These are phyloP conservation scores for Diaporthe destruens DNA, from an alignment of 2,329 filamentous ascomycete species.

Conservation along the genomic window DNA sequence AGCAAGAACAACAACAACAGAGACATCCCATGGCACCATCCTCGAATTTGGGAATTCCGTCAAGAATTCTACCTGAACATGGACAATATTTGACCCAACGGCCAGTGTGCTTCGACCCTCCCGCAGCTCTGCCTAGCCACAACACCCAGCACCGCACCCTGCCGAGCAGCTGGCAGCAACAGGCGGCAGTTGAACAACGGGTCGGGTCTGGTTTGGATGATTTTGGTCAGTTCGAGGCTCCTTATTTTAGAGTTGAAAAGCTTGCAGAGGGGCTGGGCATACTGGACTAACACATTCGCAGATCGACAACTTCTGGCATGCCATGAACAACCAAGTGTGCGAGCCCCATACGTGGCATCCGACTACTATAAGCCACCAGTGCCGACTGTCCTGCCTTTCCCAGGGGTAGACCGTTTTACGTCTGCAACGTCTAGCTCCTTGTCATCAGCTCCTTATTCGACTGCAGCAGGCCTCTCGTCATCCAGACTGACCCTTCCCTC, in stretches of 20 bases:
- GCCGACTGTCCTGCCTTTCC: not conserved
- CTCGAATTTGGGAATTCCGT: not conserved
- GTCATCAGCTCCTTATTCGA: not conserved
- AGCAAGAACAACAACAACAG: constrained; percentile 1
- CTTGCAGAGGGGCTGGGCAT: too few species aligned
- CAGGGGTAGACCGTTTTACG: not conserved
- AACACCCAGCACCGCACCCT: not conserved
- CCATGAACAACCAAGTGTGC: not conserved
- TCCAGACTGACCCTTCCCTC: constrained; percentile 11
- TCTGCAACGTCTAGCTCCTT: not conserved
- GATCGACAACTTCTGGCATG: constrained; percentile 25
- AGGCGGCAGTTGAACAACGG: not conserved
- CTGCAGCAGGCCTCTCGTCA: not conserved
- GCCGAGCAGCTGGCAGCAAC: not conserved
- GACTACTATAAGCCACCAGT: not conserved
- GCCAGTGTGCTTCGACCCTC: not conserved
- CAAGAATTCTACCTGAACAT: not conserved
- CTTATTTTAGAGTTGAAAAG: accelerated
- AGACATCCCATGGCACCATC: not conserved
- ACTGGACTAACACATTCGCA: not conserved
- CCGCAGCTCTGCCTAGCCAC: not conserved
- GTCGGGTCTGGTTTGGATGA: not conserved
- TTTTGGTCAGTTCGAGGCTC: not conserved
- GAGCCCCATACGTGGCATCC: not conserved
- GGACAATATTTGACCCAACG: not conserved